phyloP scores from a whole-genome alignment of 2,329 filamentous ascomycete species.

The Tolypocladium inflatum region DNA sequence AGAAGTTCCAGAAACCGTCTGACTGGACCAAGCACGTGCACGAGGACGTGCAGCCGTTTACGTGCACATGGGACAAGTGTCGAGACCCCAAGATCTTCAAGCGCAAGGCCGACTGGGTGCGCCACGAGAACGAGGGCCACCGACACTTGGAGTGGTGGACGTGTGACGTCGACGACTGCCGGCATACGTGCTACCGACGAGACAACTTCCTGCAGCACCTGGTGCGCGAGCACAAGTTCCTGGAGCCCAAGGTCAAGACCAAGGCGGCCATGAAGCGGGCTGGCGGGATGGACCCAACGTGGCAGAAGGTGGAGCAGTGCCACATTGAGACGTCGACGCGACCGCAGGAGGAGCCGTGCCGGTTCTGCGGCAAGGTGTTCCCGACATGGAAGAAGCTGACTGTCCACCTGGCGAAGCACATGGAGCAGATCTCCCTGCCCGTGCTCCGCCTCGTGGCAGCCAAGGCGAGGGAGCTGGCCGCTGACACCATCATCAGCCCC shows the following conservation, averaged over 20 bases:
- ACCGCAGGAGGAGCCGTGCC: constrained; percentile 70
- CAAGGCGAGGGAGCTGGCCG: constrained; percentile 37
- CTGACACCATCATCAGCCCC: constrained; percentile 59
- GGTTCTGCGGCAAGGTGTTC: constrained; percentile 76
- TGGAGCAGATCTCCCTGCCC: constrained; percentile 84
- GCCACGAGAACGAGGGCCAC: constrained; percentile 88
- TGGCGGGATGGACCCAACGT: constrained; percentile 53
- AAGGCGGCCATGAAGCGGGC: constrained; percentile 57
- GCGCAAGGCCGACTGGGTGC: constrained; percentile 90
- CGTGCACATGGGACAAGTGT: constrained; percentile 80
- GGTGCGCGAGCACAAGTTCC: constrained; percentile 80
- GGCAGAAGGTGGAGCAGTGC: constrained; percentile 70
- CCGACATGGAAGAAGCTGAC: constrained; percentile 87
- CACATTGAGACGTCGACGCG: constrained; percentile 56
- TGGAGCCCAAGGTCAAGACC: constrained; percentile 71
- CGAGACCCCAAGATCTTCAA: constrained; percentile 87
- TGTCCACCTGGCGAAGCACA: constrained; percentile 87
- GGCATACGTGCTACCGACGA: constrained; percentile 74
- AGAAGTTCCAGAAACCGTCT: constrained; percentile 82
- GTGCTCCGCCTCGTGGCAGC: constrained; percentile 53
- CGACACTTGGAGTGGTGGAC: constrained; percentile 87
- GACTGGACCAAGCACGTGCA: constrained; percentile 97
- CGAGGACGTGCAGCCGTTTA: constrained; percentile 88
- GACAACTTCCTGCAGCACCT: constrained; percentile 93
- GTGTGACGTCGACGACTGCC: constrained; percentile 72